phyloP scores from a whole-genome alignment of 257 asterid genomes.

The Petunia axillaris region DNA sequence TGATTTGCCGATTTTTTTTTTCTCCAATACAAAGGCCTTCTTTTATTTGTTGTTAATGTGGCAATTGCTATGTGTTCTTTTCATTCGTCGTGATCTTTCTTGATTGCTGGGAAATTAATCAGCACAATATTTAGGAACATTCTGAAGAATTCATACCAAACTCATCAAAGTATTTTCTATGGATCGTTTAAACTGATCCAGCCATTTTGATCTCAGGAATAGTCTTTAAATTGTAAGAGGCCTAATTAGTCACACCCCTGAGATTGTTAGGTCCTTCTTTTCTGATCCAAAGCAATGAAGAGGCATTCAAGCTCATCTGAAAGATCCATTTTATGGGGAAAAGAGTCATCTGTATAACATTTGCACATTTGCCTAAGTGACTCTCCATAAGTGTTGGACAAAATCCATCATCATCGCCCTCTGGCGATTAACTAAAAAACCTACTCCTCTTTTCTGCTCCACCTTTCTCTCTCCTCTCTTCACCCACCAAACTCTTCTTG shows the following conservation, averaged over 20 bases:
- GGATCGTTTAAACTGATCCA: slow-evolving; percentile 9
- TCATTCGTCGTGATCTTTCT: background rate
- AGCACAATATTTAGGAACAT: slow-evolving; percentile 1
- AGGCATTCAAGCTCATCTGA: background rate
- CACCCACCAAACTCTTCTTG: no score
- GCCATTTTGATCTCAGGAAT: background rate
- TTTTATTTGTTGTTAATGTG: slow-evolving; percentile 9
- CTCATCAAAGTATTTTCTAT: background rate
- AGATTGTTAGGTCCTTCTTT: background rate
- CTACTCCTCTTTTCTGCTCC: no score
- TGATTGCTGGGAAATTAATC: background rate
- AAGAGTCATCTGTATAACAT: background rate
- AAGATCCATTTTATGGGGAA: background rate
- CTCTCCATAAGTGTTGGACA: background rate
- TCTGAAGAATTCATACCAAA: slow-evolving; percentile 6
- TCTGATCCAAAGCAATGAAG: background rate
- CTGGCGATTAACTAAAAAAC: no score
- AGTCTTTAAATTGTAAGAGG: background rate
- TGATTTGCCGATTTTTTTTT: background rate
- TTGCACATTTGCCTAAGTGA: background rate
- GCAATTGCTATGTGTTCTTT: background rate
- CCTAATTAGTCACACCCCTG: background rate
- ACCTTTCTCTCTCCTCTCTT: no score
- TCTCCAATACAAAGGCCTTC: background rate
- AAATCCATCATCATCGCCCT: background rate